Evolutionary conservation across 2,329 filamentous ascomycete genomes (phyloP).

Genomic region (Talaromyces albobiverticillius): DNA sequence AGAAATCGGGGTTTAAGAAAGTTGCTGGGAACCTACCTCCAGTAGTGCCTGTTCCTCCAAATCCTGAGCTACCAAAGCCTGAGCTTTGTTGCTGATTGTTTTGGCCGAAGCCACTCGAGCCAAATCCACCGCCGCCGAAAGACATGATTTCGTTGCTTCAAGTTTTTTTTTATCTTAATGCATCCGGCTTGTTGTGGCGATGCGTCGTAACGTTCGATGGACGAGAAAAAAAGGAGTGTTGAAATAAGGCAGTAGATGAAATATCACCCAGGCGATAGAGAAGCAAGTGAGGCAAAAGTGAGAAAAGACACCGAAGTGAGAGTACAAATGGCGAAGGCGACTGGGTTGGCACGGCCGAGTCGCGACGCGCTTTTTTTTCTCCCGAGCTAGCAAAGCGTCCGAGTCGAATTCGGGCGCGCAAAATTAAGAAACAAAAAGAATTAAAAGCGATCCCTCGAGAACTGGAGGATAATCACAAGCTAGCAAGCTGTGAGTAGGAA

Average conservation of each 20-base stretch:
- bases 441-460: neutral
- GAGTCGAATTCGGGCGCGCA: neutral
- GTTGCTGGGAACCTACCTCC: slow-evolving; percentile 33
- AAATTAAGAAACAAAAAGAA: slow-evolving; percentile 7
- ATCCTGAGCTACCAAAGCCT: slow-evolving; percentile 37
- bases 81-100: slow-evolving; percentile 47
- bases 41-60: slow-evolving; percentile 30
- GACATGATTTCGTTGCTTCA: slow-evolving; percentile 33
- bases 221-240: neutral
- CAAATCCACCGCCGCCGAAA: slow-evolving; percentile 34
- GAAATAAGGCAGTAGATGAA: neutral
- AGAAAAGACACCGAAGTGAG: neutral
- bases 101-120: slow-evolving; percentile 60
- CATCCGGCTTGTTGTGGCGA: slow-evolving; percentile 24
- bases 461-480: slow-evolving; percentile 1
- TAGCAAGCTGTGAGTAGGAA: slow-evolving; percentile 1
- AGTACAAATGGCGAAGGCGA: neutral
- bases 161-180: slow-evolving; percentile 25
- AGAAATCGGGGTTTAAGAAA: neutral
- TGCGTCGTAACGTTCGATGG: neutral
- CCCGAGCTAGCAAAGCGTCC: slow-evolving; percentile 4
- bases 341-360: neutral
- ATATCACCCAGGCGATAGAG: neutral
- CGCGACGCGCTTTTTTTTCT: slow-evolving; percentile 15
- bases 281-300: neutral